Conservation (phyloP, 108 stramenopile species). For the Fragilariopsis cylindrus region DNA sequence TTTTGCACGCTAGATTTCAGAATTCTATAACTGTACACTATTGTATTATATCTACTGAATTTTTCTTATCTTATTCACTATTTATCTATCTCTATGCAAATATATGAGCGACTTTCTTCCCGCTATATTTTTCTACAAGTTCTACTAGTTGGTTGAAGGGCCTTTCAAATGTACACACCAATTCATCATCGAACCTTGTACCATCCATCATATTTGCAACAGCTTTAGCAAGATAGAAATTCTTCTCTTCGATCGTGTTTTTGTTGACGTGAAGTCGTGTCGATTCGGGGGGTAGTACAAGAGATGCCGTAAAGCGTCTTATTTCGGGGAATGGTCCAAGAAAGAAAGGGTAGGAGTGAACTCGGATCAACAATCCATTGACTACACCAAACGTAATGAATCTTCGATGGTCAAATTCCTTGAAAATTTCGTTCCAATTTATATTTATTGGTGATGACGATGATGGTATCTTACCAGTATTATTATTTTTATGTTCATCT, state of each 20-base stretch:
- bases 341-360: conserved; percentile 82
- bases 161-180: conserved; percentile 67
- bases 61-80: neutral
- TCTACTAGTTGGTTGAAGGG: conserved; percentile 64
- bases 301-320: conserved; percentile 2
- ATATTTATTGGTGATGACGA: conserved; percentile 6
- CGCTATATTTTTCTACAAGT: conserved; percentile 38
- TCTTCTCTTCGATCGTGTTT: conserved; percentile 11
- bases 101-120: conserved; percentile 25
- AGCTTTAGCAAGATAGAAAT: conserved; percentile 26
- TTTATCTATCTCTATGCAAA: conserved; percentile 7
- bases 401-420: conserved; percentile 81
- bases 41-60: neutral
- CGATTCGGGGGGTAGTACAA: neutral
- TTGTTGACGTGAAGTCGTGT: neutral
- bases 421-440: conserved; percentile 68
- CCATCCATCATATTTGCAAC: conserved; percentile 76
- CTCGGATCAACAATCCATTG: conserved; percentile 73
- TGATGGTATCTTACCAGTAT: conserved; percentile 5
- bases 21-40: too few relatives aligned
- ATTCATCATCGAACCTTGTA: conserved; percentile 75
- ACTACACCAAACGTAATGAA: conserved; percentile 86
- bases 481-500: neutral
- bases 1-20: too few relatives aligned
- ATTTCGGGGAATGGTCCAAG: conserved; percentile 23